phyloP scores from a whole-genome alignment of 164 flowering plant species.

The Macadamia tetraphylla region DNA sequence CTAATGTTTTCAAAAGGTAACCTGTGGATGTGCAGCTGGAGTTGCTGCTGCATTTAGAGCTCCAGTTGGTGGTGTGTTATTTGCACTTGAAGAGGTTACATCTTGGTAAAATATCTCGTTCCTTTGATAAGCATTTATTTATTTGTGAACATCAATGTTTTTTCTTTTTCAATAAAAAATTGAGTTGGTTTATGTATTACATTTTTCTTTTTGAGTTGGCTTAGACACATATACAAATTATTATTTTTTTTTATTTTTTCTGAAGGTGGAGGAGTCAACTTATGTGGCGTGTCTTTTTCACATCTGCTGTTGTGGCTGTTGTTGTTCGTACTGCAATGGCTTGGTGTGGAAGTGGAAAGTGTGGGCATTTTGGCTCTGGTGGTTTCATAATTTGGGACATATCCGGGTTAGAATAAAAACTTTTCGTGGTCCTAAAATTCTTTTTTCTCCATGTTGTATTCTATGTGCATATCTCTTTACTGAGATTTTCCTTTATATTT shows the following conservation, averaged over 20 bases:
- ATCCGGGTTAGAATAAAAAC: conserved; percentile 57
- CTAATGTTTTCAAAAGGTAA: conserved; percentile 65
- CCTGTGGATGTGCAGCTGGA: conserved; percentile 99
- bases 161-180: too few relatives aligned
- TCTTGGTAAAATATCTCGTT: conserved; percentile 57
- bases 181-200: not conserved
- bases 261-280: conserved; percentile 99
- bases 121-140: not conserved
- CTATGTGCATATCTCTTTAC: conserved; percentile 1
- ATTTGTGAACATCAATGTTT: too few relatives aligned
- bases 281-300: conserved; percentile 99
- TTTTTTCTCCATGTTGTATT: not conserved
- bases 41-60: conserved; percentile 99
- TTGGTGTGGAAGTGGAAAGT: conserved; percentile 90
- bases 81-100: conserved; percentile 97
- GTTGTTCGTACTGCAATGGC: conserved; percentile 95
- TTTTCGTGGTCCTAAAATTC: not conserved
- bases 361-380: conserved; percentile 99
- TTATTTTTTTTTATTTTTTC: not conserved
- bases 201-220: not conserved
- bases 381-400: conserved; percentile 98
- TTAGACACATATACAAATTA: not conserved
- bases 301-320: conserved; percentile 97
- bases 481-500: not conserved
- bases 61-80: conserved; percentile 98